Evolutionary conservation across 768 basidiomycete genomes (phyloP).

Genomic region (Psilocybe cyanescens): DNA sequence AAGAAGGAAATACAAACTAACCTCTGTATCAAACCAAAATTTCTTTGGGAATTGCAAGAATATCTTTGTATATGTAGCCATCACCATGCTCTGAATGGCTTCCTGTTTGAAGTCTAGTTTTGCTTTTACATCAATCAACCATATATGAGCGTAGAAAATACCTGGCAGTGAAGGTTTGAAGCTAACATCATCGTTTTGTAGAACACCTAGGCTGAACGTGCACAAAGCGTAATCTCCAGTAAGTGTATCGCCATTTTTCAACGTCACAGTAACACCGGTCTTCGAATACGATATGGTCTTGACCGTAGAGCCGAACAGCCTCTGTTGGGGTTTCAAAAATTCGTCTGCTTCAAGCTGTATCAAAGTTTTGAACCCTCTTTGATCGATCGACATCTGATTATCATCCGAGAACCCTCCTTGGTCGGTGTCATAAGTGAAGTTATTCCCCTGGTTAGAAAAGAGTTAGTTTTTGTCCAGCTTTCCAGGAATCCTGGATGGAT

Average conservation of each 20-base stretch:
- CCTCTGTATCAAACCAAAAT: constrained; percentile 56
- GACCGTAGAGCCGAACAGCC: constrained; percentile 55
- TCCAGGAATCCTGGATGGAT: neutral
- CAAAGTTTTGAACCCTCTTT: constrained; percentile 62
- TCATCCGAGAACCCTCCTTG: constrained; percentile 61
- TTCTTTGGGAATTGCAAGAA: constrained; percentile 65
- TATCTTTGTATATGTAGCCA: constrained; percentile 74
- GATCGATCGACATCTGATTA: constrained; percentile 60
- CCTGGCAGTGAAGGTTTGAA: constrained; percentile 59
- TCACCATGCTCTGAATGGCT: constrained; percentile 62
- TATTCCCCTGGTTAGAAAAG: constrained; percentile 51
- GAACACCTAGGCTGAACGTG: constrained; percentile 73
- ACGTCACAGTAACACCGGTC: constrained; percentile 49
- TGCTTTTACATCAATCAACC: neutral
- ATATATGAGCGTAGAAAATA: constrained; percentile 8
- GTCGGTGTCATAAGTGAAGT: constrained; percentile 57
- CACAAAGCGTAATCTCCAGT: constrained; percentile 62
- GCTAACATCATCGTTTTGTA: constrained; percentile 63
- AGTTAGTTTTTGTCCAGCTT: neutral
- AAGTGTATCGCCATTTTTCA: constrained; percentile 45
- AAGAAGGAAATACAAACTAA: constrained; percentile 12
- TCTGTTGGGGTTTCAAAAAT: constrained; percentile 53
- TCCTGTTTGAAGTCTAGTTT: constrained; percentile 55
- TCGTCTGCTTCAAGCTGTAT: constrained; percentile 58
- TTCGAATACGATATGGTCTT: constrained; percentile 46